Conservation (phyloP, 345 rosid genomes). For the rapeseed (Brassica napus) region DNA sequence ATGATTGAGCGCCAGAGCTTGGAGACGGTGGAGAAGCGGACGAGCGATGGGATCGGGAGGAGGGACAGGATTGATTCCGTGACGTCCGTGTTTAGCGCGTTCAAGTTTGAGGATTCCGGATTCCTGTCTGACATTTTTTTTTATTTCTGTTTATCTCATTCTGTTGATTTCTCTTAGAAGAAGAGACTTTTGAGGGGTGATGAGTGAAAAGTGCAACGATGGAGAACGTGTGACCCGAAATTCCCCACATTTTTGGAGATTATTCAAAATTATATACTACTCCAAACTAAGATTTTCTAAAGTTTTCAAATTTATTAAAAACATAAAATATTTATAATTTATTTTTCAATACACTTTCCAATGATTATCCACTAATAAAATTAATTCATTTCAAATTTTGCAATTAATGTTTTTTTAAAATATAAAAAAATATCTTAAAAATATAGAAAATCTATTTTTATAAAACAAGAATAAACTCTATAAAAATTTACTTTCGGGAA, state of each 20-base stretch:
- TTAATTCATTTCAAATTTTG: too few species aligned
- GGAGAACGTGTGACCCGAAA: constrained; percentile 38
- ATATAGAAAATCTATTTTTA: too few species aligned
- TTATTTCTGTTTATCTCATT: not conserved
- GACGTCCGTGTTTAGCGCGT: constrained; percentile 54
- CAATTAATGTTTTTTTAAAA: too few species aligned
- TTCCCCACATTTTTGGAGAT: not conserved
- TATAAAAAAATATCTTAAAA: too few species aligned
- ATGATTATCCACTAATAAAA: too few species aligned
- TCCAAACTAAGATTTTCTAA: too few species aligned
- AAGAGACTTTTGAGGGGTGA: constrained; percentile 1
- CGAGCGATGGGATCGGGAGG: constrained; percentile 73
- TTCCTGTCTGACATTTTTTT: constrained; percentile 42
- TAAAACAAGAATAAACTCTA: too few species aligned
- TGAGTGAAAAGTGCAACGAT: constrained; percentile 26
- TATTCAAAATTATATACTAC: not conserved
- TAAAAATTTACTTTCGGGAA: too few species aligned
- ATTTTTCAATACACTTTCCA: too few species aligned
- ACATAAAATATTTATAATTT: too few species aligned
- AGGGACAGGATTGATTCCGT: constrained; percentile 59
- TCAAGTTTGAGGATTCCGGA: constrained; percentile 42
- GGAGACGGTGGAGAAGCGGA: constrained; percentile 79
- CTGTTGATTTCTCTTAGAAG: not conserved
- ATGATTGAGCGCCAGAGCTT: constrained; percentile 62
- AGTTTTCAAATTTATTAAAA: too few species aligned